Evolutionary conservation across 768 basidiomycete species (phyloP).

Genomic region (Psilocybe cubensis): DNA sequence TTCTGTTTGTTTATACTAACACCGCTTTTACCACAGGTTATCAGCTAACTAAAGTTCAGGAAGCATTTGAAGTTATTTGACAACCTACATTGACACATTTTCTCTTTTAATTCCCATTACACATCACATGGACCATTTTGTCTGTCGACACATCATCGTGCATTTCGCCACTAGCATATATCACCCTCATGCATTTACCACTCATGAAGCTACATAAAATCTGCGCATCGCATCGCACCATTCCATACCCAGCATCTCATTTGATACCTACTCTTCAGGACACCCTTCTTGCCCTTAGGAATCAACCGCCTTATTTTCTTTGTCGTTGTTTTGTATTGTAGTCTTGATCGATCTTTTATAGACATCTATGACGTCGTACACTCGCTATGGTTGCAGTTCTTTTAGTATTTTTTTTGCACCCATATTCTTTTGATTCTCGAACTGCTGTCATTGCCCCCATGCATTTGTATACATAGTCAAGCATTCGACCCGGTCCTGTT

Average conservation of each 20-base stretch:
- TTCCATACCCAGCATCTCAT: constrained; percentile 10
- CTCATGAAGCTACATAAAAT: background rate
- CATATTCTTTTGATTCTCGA: background rate
- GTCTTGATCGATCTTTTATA: background rate
- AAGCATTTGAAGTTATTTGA: constrained; percentile 45
- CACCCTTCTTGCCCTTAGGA: constrained; percentile 8
- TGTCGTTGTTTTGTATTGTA: background rate
- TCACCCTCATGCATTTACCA: background rate
- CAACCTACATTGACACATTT: constrained; percentile 10
- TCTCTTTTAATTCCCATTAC: background rate
- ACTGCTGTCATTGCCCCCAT: background rate
- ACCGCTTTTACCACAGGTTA: constrained; percentile 33
- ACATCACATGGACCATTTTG: constrained; percentile 10
- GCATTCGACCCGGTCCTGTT: background rate
- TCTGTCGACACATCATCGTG: background rate
- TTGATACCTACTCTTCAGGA: constrained; percentile 14
- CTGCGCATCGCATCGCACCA: constrained; percentile 1
- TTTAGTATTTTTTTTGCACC: constrained; percentile 3
- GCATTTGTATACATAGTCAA: constrained; percentile 4
- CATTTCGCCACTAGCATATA: constrained; percentile 3
- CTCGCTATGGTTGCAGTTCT: background rate
- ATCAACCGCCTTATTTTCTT: background rate
- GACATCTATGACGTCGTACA: constrained; percentile 4
- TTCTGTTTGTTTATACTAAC: background rate
- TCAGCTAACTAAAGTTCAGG: constrained; percentile 49